Evolutionary conservation across 2,329 filamentous ascomycete genomes (phyloP), one percentile per base, ranked within the genome.

Genomic region (Boeremia exigua): DNA sequence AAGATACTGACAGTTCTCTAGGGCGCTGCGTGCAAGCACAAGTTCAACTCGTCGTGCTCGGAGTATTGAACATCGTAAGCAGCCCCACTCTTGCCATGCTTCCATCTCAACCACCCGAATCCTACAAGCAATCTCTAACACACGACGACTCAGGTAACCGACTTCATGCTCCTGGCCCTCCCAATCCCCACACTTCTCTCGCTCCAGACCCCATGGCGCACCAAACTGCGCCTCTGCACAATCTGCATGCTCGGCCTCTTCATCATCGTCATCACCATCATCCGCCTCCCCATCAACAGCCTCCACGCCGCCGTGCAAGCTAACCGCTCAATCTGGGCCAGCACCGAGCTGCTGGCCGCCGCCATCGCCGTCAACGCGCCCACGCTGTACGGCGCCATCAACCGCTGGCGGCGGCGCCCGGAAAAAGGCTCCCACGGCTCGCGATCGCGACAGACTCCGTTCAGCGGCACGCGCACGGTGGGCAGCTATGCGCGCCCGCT

Each of bases 261-360:
- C 17, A 48, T 48, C 15, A 15, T 48, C 10, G 33, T 33, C 11
- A 38, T 48, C 33, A 48, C 33, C 12, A 17, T 48, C 2, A 48
- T 48, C 19, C 45, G 33, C 10, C 45, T 47, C 12, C 45, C 45
- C 2, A 48, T 48, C n/a, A 48, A 48, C 17, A n/a, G 33, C n/a
- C 2, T 38, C 25, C 9, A 48, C 9, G 45, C 45, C 28, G 17
- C 33, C 15, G 33, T 48, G 6, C 45, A 48, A 38, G 45, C 33
- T 2, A 48, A 38, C 8, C 23, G 45, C 7, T 38, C 33, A 6
- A 48, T 29, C 3, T 48, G 45, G 33, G 45, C 45, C 9, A 48
- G 33, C 17, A 48, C 45, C 5, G 45, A 48, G n/a, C 45, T 48
- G 15, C 23, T 48, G 1, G 27, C 45, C 5, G 33, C 45, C 14